phyloP scores from a whole-genome alignment of 2,329 filamentous ascomycete species.

The Fusarium sp. region DNA sequence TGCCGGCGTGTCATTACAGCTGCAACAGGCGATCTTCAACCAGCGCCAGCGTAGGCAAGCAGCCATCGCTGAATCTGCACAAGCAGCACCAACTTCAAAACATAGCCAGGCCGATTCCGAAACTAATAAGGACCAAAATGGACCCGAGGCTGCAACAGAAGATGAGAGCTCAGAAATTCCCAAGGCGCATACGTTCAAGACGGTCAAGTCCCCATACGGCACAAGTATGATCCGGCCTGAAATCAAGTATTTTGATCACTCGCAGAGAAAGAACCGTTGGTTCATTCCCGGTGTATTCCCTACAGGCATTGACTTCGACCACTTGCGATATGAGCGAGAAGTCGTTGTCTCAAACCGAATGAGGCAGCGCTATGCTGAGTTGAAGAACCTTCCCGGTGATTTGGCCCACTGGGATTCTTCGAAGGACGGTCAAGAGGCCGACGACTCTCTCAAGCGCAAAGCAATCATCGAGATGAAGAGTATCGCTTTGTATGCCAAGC shows the following conservation, averaged over 20 bases:
- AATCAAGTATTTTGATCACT: constrained; percentile 85
- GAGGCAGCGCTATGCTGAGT: constrained; percentile 82
- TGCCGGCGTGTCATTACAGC: constrained; percentile 77
- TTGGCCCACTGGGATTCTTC: constrained; percentile 87
- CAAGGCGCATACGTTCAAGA: constrained; percentile 72
- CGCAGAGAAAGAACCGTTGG: constrained; percentile 77
- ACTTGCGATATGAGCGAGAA: constrained; percentile 87
- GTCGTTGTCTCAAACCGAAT: constrained; percentile 91
- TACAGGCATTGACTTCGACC: constrained; percentile 86
- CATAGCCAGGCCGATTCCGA: constrained; percentile 49
- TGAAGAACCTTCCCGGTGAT: constrained; percentile 86
- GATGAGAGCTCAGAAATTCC: constrained; percentile 49
- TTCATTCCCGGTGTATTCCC: constrained; percentile 91
- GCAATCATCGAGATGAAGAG: constrained; percentile 97
- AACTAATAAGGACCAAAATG: constrained; percentile 53
- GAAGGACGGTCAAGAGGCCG: constrained; percentile 73
- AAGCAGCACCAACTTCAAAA: constrained; percentile 51
- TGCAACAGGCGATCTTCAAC: constrained; percentile 86
- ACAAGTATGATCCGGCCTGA: constrained; percentile 62
- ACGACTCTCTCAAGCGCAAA: constrained; percentile 87
- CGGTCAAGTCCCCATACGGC: constrained; percentile 79
- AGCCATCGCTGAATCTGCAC: constrained; percentile 61
- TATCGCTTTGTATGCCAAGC: constrained; percentile 86
- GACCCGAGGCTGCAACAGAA: constrained; percentile 51
- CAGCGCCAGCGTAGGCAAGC: constrained; percentile 74